These are phyloP conservation scores for Fistulinella prunicolor DNA, from an alignment of 768 basidiomycete genomes.

Conservation along the genomic window DNA sequence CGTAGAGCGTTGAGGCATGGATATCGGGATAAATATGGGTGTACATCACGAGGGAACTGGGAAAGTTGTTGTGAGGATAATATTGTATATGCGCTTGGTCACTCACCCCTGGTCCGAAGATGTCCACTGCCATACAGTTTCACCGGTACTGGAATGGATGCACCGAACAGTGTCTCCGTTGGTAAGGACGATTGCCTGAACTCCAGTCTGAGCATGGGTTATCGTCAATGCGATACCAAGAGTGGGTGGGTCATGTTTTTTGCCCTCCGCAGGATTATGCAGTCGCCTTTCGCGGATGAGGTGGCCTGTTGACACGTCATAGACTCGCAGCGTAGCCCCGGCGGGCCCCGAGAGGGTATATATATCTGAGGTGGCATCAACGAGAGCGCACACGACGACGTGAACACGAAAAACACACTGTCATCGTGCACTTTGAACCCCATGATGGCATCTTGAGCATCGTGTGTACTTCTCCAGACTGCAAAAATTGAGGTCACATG, in stretches of 20 bases:
- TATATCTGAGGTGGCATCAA: slow-evolving; percentile 45
- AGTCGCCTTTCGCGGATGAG: slow-evolving; percentile 65
- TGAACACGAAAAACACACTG: slow-evolving; percentile 41
- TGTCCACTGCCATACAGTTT: slow-evolving; percentile 69
- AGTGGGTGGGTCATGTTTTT: slow-evolving; percentile 48
- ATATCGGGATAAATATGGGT: slow-evolving; percentile 56
- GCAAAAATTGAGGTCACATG: slow-evolving; percentile 2
- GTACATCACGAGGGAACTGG: slow-evolving; percentile 63
- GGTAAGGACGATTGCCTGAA: slow-evolving; percentile 44
- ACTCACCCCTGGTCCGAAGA: slow-evolving; percentile 65
- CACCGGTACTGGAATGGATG: slow-evolving; percentile 50
- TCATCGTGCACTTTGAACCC: slow-evolving; percentile 57
- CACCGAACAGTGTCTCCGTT: slow-evolving; percentile 58
- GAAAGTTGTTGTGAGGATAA: not conserved
- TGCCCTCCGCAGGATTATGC: slow-evolving; percentile 43
- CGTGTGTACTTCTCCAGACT: slow-evolving; percentile 84
- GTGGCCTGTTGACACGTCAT: slow-evolving; percentile 61
- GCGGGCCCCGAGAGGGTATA: slow-evolving; percentile 74
- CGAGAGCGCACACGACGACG: not conserved
- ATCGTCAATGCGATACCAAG: slow-evolving; percentile 51
- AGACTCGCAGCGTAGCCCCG: slow-evolving; percentile 64
- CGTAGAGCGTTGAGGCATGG: slow-evolving; percentile 52
- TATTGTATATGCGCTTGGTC: not conserved
- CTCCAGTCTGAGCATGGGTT: slow-evolving; percentile 32
- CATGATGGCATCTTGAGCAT: slow-evolving; percentile 63